phyloP scores from a whole-genome alignment of 2,329 filamentous ascomycete species.

The Bimuria novae-zelandiae region DNA sequence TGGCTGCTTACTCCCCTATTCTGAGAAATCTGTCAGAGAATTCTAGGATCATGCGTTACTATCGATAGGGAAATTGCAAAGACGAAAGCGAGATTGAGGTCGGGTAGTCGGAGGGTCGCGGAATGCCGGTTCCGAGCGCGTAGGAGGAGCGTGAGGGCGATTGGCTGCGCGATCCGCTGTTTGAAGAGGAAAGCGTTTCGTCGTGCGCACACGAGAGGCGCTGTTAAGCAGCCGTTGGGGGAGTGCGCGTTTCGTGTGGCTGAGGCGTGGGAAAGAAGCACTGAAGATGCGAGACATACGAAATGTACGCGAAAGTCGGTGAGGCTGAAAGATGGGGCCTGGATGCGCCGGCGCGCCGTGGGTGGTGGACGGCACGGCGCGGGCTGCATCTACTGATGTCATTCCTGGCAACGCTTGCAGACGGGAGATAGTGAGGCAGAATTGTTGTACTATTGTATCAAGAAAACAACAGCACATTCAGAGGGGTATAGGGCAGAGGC shows the following conservation, averaged over 20 bases:
- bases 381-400: slow-evolving; percentile 1
- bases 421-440: too few species aligned
- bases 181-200: neutral
- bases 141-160: neutral
- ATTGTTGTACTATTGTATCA: neutral
- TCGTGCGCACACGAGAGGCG: neutral
- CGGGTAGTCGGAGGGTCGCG: neutral
- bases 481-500: neutral
- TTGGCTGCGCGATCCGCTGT: neutral
- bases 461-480: neutral
- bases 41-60: neutral
- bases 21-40: neutral
- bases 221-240: neutral
- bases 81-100: neutral
- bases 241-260: neutral
- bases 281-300: neutral
- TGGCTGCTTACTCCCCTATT: neutral
- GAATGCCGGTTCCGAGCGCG: slow-evolving; percentile 4
- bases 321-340: slow-evolving; percentile 14
- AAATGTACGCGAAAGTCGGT: slow-evolving; percentile 9
- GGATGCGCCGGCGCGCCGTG: neutral
- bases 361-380: slow-evolving; percentile 7
- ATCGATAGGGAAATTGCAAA: slow-evolving; percentile 2
- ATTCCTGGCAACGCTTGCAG: neutral
- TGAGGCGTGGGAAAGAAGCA: neutral